These are phyloP conservation scores for Fistulifera solaris DNA, from an alignment of 108 stramenopile genomes.

Conservation along the genomic window DNA sequence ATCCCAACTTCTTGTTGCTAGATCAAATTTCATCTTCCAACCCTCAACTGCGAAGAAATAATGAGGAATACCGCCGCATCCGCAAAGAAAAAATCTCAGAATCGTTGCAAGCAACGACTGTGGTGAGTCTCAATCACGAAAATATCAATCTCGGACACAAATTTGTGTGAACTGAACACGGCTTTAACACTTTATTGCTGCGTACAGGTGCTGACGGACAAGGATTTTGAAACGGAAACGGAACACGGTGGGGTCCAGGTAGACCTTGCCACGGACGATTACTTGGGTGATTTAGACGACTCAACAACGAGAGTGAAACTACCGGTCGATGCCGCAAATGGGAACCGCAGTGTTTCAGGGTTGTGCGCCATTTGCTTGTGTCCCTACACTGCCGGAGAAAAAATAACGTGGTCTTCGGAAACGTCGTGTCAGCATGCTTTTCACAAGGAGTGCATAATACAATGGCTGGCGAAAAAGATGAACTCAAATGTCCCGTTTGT, in stretches of 20 bases:
- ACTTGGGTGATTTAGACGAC: too few species aligned
- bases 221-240: background rate
- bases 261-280: background rate
- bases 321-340: too few species aligned
- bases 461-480: slow-evolving; percentile 65
- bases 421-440: slow-evolving; percentile 70
- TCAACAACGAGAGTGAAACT: too few species aligned
- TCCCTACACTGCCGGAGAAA: slow-evolving; percentile 30
- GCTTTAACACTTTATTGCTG: background rate
- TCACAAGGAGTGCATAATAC: slow-evolving; percentile 81
- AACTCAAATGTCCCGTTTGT: slow-evolving; percentile 46
- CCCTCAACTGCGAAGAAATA: background rate
- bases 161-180: too few species aligned
- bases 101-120: slow-evolving; percentile 20
- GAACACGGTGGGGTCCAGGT: background rate
- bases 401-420: slow-evolving; percentile 25
- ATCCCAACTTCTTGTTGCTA: background rate
- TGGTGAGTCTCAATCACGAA: slow-evolving; percentile 17
- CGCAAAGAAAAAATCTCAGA: slow-evolving; percentile 14
- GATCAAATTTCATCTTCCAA: background rate
- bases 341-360: slow-evolving; percentile 21
- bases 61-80: slow-evolving; percentile 7
- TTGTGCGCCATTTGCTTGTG: slow-evolving; percentile 47
- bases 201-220: background rate
- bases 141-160: too few species aligned